Evolutionary conservation across 805 yeast species (phyloP).

Genomic region (Blastobotrys mokoenaii): DNA sequence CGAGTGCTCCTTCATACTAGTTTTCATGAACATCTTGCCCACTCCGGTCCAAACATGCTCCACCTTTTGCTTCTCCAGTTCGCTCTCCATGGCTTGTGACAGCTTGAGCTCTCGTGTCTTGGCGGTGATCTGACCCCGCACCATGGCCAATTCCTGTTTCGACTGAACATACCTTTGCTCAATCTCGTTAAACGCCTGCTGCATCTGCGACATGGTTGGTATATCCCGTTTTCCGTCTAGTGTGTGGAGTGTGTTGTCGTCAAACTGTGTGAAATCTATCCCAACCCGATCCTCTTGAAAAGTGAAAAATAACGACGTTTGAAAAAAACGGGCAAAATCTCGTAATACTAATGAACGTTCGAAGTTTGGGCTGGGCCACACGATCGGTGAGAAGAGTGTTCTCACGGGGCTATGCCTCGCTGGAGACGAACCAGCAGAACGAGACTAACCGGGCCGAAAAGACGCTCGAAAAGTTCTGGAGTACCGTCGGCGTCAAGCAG

Average conservation of each 20-base stretch:
- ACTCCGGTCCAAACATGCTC: conserved; percentile 72
- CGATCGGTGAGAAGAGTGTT: too few relatives aligned
- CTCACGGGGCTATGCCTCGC: background rate
- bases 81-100: conserved; percentile 48
- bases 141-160: conserved; percentile 50
- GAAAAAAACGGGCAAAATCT: too few relatives aligned
- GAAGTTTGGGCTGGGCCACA: too few relatives aligned
- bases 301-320: too few relatives aligned
- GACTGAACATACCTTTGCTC: conserved; percentile 53
- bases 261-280: too few relatives aligned
- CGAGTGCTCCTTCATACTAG: conserved; percentile 39
- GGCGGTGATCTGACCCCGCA: conserved; percentile 43
- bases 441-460: conserved; percentile 65
- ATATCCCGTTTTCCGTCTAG: too few relatives aligned
- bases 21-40: conserved; percentile 54
- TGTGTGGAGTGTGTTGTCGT: too few relatives aligned
- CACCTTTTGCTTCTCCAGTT: conserved; percentile 38
- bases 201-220: background rate
- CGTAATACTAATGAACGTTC: too few relatives aligned
- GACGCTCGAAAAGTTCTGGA: conserved; percentile 36
- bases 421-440: conserved; percentile 23
- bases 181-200: conserved; percentile 39
- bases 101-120: conserved; percentile 43
- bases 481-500: conserved; percentile 12
- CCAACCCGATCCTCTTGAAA: too few relatives aligned